Percentiles rank a stretch among this genome's conserved stretches.
These are phyloP conservation scores for Stagonosporopsis cucurbitacearum DNA, from an alignment of 2,329 filamentous ascomycete genomes.

Conservation along the genomic window DNA sequence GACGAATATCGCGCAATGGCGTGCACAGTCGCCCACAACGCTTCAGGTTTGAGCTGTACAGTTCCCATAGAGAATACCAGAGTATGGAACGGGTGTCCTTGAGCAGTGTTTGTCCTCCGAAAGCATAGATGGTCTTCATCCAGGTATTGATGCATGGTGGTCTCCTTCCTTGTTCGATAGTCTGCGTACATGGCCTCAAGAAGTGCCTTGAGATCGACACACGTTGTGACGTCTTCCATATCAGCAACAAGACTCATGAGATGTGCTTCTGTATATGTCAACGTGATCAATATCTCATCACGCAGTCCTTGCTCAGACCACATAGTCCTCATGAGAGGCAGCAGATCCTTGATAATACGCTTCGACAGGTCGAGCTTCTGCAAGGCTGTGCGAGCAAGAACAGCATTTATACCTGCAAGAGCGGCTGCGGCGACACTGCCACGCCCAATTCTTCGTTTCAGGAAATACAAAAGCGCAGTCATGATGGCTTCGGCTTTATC, in stretches of 20 bases:
- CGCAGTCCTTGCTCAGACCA: slow-evolving; percentile 72
- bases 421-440: slow-evolving; percentile 74
- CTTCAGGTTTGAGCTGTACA: slow-evolving; percentile 37
- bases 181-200: slow-evolving; percentile 76
- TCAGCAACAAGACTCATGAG: slow-evolving; percentile 43
- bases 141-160: slow-evolving; percentile 54
- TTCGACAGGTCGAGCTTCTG: slow-evolving; percentile 71
- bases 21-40: slow-evolving; percentile 48
- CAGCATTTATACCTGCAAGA: slow-evolving; percentile 75
- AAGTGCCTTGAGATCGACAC: slow-evolving; percentile 65
- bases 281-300: slow-evolving; percentile 75
- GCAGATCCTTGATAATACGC: slow-evolving; percentile 63
- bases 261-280: slow-evolving; percentile 65
- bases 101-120: slow-evolving; percentile 47
- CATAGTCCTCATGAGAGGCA: slow-evolving; percentile 75
- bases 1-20: slow-evolving; percentile 50
- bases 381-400: slow-evolving; percentile 70
- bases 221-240: slow-evolving; percentile 32
- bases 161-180: slow-evolving; percentile 74
- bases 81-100: slow-evolving; percentile 38
- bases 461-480: slow-evolving; percentile 63
- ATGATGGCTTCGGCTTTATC: slow-evolving; percentile 64
- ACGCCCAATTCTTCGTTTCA: slow-evolving; percentile 67
- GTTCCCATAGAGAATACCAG: slow-evolving; percentile 45
- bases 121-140: slow-evolving; percentile 75